Conservation (phyloP, 768 basidiomycete species). For the Suillus subalutaceus region DNA sequence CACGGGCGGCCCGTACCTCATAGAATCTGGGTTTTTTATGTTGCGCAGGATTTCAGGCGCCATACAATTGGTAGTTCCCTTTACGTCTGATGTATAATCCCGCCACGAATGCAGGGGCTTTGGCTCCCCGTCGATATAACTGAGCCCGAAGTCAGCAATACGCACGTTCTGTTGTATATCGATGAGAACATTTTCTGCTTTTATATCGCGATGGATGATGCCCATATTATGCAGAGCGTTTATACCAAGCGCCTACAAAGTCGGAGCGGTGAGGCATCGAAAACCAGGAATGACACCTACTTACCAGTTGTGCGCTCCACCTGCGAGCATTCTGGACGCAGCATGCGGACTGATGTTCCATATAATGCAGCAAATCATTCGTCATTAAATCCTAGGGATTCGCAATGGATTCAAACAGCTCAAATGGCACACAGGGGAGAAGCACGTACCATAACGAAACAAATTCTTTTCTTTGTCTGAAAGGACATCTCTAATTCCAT, state of each 20-base stretch:
- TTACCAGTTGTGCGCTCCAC: conserved; percentile 46
- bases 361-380: conserved; percentile 36
- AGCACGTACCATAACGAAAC: conserved; percentile 44
- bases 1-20: conserved; percentile 34
- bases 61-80: conserved; percentile 41
- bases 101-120: conserved; percentile 16
- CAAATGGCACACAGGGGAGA: not conserved
- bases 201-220: conserved; percentile 71
- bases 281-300: conserved; percentile 8
- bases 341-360: conserved; percentile 26
- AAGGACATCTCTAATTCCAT: conserved; percentile 43
- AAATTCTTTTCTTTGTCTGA: conserved; percentile 30
- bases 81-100: conserved; percentile 28
- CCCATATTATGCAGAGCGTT: conserved; percentile 55
- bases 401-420: not conserved
- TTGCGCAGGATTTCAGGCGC: conserved; percentile 45
- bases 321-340: not conserved
- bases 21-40: conserved; percentile 8
- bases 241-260: conserved; percentile 42
- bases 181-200: conserved; percentile 71
- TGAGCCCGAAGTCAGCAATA: conserved; percentile 46
- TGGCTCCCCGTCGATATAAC: conserved; percentile 22
- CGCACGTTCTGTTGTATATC: conserved; percentile 42
- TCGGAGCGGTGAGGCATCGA: conserved; percentile 4
- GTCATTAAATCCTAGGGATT: conserved; percentile 42